Conservation (phyloP, 371 early-diverging fungal species). For the Mortierella sp. region DNA sequence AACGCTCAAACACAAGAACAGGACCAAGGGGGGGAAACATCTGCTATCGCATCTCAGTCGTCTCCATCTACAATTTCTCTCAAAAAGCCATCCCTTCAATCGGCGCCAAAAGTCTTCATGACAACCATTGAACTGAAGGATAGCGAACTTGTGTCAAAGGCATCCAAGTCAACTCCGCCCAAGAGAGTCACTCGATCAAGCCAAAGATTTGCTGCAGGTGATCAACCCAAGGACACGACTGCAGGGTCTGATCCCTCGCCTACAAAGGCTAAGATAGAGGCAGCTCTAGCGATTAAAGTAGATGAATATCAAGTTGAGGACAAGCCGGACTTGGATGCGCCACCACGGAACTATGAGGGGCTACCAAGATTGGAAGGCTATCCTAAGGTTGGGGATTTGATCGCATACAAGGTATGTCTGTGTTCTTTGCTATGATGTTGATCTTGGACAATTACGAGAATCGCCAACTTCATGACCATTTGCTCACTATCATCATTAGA, state of each 20-base stretch:
- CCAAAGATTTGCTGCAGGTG: background rate
- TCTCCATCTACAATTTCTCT: background rate
- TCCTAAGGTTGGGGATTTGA: conserved; percentile 22
- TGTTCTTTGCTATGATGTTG: background rate
- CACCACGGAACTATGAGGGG: conserved; percentile 22
- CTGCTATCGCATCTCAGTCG: background rate
- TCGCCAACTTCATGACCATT: background rate
- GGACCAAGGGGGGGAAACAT: background rate
- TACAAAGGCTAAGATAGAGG: background rate
- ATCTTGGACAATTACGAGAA: background rate
- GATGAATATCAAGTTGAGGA: conserved; percentile 5
- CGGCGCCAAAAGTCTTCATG: conserved; percentile 34
- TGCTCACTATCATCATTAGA: conserved; percentile 8
- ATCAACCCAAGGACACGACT: background rate
- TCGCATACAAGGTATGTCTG: conserved; percentile 41
- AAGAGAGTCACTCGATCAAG: conserved; percentile 8
- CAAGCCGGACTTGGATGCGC: background rate
- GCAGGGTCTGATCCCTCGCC: background rate
- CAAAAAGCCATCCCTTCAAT: background rate
- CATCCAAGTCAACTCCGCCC: background rate
- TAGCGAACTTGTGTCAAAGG: background rate
- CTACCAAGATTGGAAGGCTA: conserved; percentile 23
- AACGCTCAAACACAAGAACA: background rate
- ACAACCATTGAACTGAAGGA: conserved; percentile 38
- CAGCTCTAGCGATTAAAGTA: background rate